Evolutionary conservation across 176 grass and related monocot species (phyloP), one percentile per base, ranked within the genome.

Genomic region (Phyllostachys edulis): DNA sequence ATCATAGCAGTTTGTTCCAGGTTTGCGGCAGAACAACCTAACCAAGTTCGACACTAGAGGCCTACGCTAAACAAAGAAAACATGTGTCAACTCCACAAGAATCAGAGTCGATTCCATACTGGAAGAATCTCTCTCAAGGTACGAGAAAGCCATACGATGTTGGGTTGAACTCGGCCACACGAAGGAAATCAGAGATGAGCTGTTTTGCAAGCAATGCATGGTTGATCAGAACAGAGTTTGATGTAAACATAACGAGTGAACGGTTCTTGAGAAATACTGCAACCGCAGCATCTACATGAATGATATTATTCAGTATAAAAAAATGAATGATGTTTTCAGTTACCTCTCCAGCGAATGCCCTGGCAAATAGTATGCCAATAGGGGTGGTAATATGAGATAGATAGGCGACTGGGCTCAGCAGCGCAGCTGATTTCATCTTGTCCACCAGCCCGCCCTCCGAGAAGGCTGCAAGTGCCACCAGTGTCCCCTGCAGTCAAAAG

Each of bases 321-420:
- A 37, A 23, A 32, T 0, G 61, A 1, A 59, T 7, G 27, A 15
- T 16, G 27, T 16, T 64, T 3, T 45, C 1, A 12, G 9, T 57
- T 72, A 93, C 93, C 87, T 98, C 93, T 63, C 89, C 96, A 1
- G 83, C 56, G 38, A 93, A 95, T 3, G 91, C 40, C 54, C 85
- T 98, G 27, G 96, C 96, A 0, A 90, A 76, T 37, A 95, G 60
- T 12, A 92, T 49, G 45, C 89, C 90, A 70, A 95, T 46, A 17
- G 89, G 92, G 16, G 87, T 92, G 50, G 82, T 93, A 73, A 98
- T 98, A 68, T 95, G 93, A 32, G 82, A 71, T 57, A 98, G 86
- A 74, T 98, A 92, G 54, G 93, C 96, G 10, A 98, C 91, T 11
- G 96, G 96, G 34, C 82, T 92, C 11, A 95, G 82, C 76, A 98